Percentiles rank a stretch among this genome's conserved stretches.
These are phyloP conservation scores for Cerrena zonata DNA, from an alignment of 1,284 basidiomycete genomes.

Conservation along the genomic window DNA sequence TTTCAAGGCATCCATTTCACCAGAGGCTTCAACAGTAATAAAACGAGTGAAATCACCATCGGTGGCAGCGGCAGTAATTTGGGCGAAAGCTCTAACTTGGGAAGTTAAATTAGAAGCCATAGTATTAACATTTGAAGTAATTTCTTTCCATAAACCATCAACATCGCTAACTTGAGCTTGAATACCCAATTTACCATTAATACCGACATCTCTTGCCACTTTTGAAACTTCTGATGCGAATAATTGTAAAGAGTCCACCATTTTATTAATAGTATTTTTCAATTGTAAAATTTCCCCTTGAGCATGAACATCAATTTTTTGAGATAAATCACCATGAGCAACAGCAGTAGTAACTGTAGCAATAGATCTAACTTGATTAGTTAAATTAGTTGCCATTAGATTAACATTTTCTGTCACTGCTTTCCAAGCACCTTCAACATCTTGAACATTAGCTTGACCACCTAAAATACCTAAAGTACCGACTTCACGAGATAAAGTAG, in stretches of 20 bases:
- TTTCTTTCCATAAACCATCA: constrained; percentile 90
- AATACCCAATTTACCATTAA: constrained; percentile 84
- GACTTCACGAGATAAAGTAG: too few species aligned
- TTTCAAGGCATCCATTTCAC: constrained; percentile 99
- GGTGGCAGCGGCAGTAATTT: constrained; percentile 97
- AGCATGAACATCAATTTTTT: constrained; percentile 96
- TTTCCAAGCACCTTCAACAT: too few species aligned
- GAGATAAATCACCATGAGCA: constrained; percentile 86
- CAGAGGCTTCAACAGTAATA: constrained; percentile 97
- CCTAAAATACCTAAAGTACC: too few species aligned
- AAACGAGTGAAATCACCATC: constrained; percentile 98
- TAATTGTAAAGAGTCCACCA: constrained; percentile 86
- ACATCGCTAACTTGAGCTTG: constrained; percentile 90
- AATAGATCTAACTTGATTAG: constrained; percentile 1
- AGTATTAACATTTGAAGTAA: constrained; percentile 89
- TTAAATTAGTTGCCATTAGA: too few species aligned
- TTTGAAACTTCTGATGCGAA: constrained; percentile 94
- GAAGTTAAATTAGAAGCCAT: constrained; percentile 97
- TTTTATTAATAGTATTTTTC: constrained; percentile 97
- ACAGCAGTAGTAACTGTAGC: constrained; percentile 98
- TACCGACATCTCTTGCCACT: constrained; percentile 91
- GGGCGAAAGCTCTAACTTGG: constrained; percentile 97
- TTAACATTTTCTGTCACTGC: too few species aligned
- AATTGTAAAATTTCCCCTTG: constrained; percentile 94
- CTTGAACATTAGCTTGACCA: too few species aligned